Base-by-base conservation (phyloP, 75 land plant genomes). In the Isoetes taiwanensis region DNA sequence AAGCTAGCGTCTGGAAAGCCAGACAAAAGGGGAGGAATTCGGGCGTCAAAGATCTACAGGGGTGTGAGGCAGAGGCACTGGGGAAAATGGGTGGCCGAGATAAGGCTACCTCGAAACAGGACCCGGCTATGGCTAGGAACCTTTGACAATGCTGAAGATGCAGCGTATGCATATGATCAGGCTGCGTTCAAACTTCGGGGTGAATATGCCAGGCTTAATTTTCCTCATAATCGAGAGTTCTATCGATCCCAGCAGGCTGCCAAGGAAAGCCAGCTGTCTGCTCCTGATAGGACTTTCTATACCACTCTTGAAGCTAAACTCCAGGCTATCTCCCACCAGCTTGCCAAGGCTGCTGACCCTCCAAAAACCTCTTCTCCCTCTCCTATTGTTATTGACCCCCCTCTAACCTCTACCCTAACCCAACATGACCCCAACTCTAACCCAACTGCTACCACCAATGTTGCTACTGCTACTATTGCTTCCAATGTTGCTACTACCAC, bases 61-160 rank as follows among this genome's bases (percentile, higher is more conserved):
- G 50, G 50, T 19, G 50, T 46, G 50, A 46, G 50, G 16, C 50
- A 46, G 50, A 5, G 50, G 16, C 50, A 46, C 50, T 46, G 50
- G 50, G 50, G 50, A 5, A 46, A 46, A 23, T 46, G 50, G 50
- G 50, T 46, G n/a, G 50, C 50, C 8, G 50, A 46, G 50, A 46
- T 46, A 16, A 16, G 50, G 8, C 50, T 46, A 8, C 50, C 50
- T 5, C 5, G 50, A 8, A 46, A 46, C 19, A 5, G 50, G 23
- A 46, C 50, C 50, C 5, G 50, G 6, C 50, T 46, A 16, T 46
- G 50, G 50, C 50, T 46, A 46, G 50, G 50, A 46, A 46, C 50
- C 21, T 46, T 46, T 46, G 50, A 46, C 50, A 46, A 16, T 6
- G 50, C 50, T 4, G 50, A 46, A 46, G 50, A 46, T 4, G 50